phyloP scores from a whole-genome alignment of 148 eudicot species.

The Pouteria glomerata region DNA sequence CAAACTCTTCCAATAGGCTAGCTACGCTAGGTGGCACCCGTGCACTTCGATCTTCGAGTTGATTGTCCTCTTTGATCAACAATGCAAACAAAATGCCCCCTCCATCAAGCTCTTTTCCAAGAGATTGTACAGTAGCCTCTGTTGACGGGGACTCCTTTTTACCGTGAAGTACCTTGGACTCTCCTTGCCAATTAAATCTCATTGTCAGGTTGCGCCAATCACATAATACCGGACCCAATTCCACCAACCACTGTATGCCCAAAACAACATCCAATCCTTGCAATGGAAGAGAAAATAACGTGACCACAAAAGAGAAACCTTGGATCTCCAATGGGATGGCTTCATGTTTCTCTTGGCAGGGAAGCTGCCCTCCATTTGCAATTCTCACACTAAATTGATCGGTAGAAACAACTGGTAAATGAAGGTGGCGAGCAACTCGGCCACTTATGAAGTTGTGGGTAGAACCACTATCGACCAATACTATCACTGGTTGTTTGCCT shows the following conservation, averaged over 20 bases:
- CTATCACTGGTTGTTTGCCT: background rate
- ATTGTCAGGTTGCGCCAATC: too few species aligned
- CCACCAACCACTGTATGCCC: background rate
- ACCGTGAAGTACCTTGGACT: background rate
- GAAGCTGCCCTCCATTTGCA: background rate
- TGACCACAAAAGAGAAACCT: background rate
- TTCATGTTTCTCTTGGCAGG: too few species aligned
- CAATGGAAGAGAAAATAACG: background rate
- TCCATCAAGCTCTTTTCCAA: background rate
- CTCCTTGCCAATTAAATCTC: too few species aligned
- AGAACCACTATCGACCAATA: too few species aligned
- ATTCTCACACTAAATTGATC: background rate
- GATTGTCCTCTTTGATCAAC: too few species aligned
- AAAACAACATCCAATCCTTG: background rate
- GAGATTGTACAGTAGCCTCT: too few species aligned
- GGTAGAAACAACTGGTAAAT: background rate
- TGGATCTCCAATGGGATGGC: background rate
- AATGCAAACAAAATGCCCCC: background rate
- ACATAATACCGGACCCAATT: background rate
- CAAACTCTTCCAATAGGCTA: too few species aligned
- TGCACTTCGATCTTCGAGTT: too few species aligned
- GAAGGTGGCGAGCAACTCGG: background rate
- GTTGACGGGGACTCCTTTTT: background rate
- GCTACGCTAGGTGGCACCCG: too few species aligned
- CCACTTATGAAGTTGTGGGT: background rate